Evolutionary conservation across 495 filamentous ascomycete genomes (phyloP), one percentile per base, ranked within the genome.

Genomic region (Penicillium cosmopolitanum): DNA sequence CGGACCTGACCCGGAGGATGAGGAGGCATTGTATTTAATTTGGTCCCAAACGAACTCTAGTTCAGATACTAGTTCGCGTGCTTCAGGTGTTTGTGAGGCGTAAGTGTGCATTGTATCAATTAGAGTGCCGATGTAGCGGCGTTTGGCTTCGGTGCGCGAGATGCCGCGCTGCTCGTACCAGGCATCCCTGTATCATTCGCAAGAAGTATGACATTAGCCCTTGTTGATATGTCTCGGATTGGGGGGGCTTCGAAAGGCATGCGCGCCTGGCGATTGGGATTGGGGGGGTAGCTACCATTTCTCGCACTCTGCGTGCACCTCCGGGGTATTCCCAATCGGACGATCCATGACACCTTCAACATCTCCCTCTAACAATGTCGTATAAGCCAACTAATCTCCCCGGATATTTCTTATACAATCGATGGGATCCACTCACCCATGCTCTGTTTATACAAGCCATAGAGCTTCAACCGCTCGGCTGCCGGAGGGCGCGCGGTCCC

Each of bases 1-100:
- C 5, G 72, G 75, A 55, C 77, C 75, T 6, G 85, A 83, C 1
- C 84, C 83, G 7, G 84, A 80, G 2, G 85, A 85, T 12, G 87
- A 87, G 0, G 85, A 77, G 23, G 83, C 83, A 65, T 96, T 97
- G 54, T 84, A 89, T 74, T 94, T 95, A 56, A 98, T 90, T 70
- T 98, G 96, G 62, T 97, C 92, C 95, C 95, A 98, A 47, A 98
- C 93, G 67, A 97, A 98, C 75, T 97, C 95, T 16, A 98, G 84
- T 72, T 98, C 96, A n/a, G 86, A 78, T 36, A 98, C 91, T 8
- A 98, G 80, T 71, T 93, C 91, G 43, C 92, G 82, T 3, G 90
- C 92, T 73, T 97, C 92, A 50, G 89, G 82, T 12, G 92, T 93
- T 57, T 86, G 87, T 28, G 84, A 88, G 40, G 95, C 95, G 70